These are phyloP conservation scores for Linnemannia exigua DNA, from an alignment of 192 early-diverging fungal species.

Conservation along the genomic window DNA sequence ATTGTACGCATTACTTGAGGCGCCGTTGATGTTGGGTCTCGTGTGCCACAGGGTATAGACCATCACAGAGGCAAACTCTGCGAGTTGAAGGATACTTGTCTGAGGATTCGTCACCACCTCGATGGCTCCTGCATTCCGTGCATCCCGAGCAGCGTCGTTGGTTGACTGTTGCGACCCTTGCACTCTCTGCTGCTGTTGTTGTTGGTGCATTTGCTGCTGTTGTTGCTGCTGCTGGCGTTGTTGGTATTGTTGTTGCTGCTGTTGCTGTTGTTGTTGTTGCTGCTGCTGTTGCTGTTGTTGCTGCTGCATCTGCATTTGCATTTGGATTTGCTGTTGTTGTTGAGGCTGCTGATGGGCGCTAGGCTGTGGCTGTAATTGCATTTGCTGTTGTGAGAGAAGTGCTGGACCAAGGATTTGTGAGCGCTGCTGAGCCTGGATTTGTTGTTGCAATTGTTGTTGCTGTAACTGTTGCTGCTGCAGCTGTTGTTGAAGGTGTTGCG, in stretches of 20 bases:
- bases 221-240: slow-evolving; percentile 21
- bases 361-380: slow-evolving; percentile 13
- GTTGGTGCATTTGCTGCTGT: slow-evolving; percentile 20
- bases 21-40: slow-evolving; percentile 56
- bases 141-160: slow-evolving; percentile 13
- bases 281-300: slow-evolving; percentile 27
- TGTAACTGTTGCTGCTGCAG: slow-evolving; percentile 16
- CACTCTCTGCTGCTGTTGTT: slow-evolving; percentile 19
- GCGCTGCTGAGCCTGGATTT: slow-evolving; percentile 26
- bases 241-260: slow-evolving; percentile 23
- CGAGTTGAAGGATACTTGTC: slow-evolving; percentile 45
- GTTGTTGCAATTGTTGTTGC: slow-evolving; percentile 22
- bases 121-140: slow-evolving; percentile 33
- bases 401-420: slow-evolving; percentile 11
- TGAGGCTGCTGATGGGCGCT: background rate
- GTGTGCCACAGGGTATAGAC: slow-evolving; percentile 60
- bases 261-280: slow-evolving; percentile 28
- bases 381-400: background rate
- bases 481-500: slow-evolving; percentile 24
- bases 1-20: slow-evolving; percentile 55
- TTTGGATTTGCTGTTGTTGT: background rate
- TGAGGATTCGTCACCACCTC: slow-evolving; percentile 45
- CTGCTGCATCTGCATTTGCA: background rate
- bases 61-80: slow-evolving; percentile 57
- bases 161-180: slow-evolving; percentile 9